Base-by-base conservation (phyloP, 768 basidiomycete species). In the Gymnopilus dilepis region DNA sequence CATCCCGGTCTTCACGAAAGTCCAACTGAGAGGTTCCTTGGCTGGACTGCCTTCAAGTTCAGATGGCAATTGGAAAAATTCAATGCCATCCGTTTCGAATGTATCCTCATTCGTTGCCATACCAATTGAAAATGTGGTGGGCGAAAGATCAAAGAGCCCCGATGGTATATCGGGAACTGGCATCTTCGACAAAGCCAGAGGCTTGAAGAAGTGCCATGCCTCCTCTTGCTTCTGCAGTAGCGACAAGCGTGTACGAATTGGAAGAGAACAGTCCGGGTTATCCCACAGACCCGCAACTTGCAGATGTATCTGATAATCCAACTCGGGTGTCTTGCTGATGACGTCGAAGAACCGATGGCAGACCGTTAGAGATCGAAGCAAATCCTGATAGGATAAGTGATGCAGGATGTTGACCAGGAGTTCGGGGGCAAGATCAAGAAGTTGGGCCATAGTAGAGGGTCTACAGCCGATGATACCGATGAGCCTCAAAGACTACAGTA, bases 221-320 rank as follows among this genome's bases (percentile, higher is more conserved):
- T 12, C 22, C 17, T 54, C 52, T 12, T 22, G 21, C 24, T 37
- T 40, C 7, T 40, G 17, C 26, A 54, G 12, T 17, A 54, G 13
- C 37, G 34, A 33, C 17, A 38, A 26, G 2, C 37, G 52, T 4
- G 8, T 4, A 22, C 22, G 15, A 17, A 37, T 54, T 19, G 37
- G 37, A 13, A 38, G 5, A 24, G 33, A 24, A 38, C 37, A 54
- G 4, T 11, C 17, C 11, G 52, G 37, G 6, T 54, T 54, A 28
- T 54, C 3, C 52, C 33, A 54, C 37, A 40, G 26, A 3, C 52
- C 52, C 8, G 52, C 52, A 15, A 54, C 38, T 34, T 54, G 52
- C 7, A 54, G 34, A 15, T 54, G 34, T 2, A 54, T 37, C 7
- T 40, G 34, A 19, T 54, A 40, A n/a, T 37, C 24, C 2, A 54